Conservation (phyloP, 2,329 filamentous ascomycete genomes). For the Neophaeococcomyces aloes region DNA sequence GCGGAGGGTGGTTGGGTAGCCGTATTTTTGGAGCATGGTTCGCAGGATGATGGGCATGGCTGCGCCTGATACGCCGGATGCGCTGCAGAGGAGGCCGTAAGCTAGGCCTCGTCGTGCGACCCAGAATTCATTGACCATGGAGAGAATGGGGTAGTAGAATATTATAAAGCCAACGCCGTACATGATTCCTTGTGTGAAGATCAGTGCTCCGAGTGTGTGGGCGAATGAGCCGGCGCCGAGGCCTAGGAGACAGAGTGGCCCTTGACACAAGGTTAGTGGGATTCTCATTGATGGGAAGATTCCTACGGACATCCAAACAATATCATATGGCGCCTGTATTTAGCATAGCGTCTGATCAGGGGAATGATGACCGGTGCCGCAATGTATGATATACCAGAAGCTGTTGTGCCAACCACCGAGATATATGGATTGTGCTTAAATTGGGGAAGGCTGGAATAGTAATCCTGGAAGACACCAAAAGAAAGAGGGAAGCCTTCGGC, state of each 20-base stretch:
- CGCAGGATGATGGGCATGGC: constrained; percentile 37
- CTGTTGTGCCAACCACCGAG: constrained; percentile 27
- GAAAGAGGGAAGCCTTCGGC: constrained; percentile 22
- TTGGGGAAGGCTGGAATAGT: constrained; percentile 24
- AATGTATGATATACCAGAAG: constrained; percentile 19
- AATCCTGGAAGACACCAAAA: constrained; percentile 28
- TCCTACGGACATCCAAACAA: constrained; percentile 28
- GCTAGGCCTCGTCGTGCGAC: constrained; percentile 29
- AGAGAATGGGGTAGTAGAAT: constrained; percentile 30
- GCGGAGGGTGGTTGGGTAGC: constrained; percentile 34
- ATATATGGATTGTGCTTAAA: constrained; percentile 22
- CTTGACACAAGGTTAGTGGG: too few species aligned
- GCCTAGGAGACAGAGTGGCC: constrained; percentile 31
- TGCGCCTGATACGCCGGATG: constrained; percentile 34
- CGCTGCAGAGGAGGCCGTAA: constrained; percentile 17
- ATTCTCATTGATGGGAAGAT: too few species aligned
- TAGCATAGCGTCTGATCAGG: constrained; percentile 27
- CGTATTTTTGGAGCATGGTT: constrained; percentile 32
- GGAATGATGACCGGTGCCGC: constrained; percentile 23
- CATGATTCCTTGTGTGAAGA: constrained; percentile 32
- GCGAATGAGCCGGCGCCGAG: constrained; percentile 29
- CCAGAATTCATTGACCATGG: constrained; percentile 34
- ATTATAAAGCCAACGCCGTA: constrained; percentile 33
- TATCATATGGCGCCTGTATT: constrained; percentile 29
- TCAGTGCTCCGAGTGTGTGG: constrained; percentile 25